Percentiles rank a stretch among this genome's conserved stretches.
Conservation (phyloP, 768 basidiomycete species). For the Lentinus brumalis region DNA sequence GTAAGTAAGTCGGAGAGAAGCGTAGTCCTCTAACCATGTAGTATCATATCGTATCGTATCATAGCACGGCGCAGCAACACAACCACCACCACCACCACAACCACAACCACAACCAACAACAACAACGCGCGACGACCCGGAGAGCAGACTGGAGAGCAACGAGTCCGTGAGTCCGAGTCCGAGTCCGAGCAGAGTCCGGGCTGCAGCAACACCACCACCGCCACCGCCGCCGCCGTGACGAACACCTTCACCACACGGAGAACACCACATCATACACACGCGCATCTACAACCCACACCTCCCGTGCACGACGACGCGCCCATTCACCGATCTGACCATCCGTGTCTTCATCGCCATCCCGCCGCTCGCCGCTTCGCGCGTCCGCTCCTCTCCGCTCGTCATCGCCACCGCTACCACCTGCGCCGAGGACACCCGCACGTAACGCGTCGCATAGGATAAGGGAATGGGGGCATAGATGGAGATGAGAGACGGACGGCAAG, state of each 20-base stretch:
- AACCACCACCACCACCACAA: too few species aligned
- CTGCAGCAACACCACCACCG: neutral
- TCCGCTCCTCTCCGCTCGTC: too few species aligned
- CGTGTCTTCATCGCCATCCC: too few species aligned
- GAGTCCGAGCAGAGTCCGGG: neutral
- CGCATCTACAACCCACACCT: neutral
- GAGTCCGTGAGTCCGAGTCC: too few species aligned
- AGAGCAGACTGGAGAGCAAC: too few species aligned
- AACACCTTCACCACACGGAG: neutral
- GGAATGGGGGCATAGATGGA: neutral
- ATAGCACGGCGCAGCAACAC: too few species aligned
- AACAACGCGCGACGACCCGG: too few species aligned
- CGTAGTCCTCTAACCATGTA: too few species aligned
- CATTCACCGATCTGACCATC: too few species aligned
- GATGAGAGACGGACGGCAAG: neutral
- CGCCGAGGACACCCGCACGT: slow-evolving; percentile 2
- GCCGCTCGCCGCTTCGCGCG: neutral
- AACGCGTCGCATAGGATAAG: neutral
- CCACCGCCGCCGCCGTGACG: too few species aligned
- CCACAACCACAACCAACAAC: too few species aligned
- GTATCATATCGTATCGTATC: too few species aligned
- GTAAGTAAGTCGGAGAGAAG: neutral
- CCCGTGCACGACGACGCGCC: neutral
- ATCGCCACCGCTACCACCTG: neutral
- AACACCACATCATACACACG: neutral